Percentiles rank a stretch among this genome's conserved stretches.
These are phyloP conservation scores for Albophoma yamanashiensis DNA, from an alignment of 2,329 filamentous ascomycete genomes.

Conservation along the genomic window DNA sequence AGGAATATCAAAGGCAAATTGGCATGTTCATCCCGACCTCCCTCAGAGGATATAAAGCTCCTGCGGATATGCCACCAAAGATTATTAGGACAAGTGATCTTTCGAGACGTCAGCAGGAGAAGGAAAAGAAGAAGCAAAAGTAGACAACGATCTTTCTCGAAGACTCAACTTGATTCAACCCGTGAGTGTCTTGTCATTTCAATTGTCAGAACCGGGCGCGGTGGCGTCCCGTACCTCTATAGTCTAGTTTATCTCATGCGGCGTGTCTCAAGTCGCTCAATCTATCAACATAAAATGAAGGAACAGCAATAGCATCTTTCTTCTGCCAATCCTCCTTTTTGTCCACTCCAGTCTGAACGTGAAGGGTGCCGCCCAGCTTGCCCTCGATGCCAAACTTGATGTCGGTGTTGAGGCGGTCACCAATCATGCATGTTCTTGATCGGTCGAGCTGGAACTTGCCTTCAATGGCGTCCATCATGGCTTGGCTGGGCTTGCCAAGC, in stretches of 20 bases:
- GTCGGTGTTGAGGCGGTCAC: conserved; percentile 87
- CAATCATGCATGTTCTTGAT: conserved; percentile 84
- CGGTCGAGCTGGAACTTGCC: conserved; percentile 88
- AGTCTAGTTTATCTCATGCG: conserved; percentile 8
- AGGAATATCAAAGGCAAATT: conserved; percentile 70
- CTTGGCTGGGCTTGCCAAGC: conserved; percentile 90
- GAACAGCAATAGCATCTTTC: conserved; percentile 56
- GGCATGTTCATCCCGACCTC: conserved; percentile 68
- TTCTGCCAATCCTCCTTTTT: conserved; percentile 76
- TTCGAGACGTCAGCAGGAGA: conserved; percentile 31
- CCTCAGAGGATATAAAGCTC: conserved; percentile 30
- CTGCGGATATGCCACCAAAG: conserved; percentile 29
- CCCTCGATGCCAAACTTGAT: conserved; percentile 93
- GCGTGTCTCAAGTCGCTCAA: conserved; percentile 58
- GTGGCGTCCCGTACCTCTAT: neutral
- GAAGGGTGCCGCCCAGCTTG: conserved; percentile 79
- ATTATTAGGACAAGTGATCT: conserved; percentile 41
- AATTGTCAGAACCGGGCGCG: too few relatives aligned
- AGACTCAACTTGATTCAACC: too few relatives aligned
- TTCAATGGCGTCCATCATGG: conserved; percentile 99
- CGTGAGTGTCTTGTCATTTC: too few relatives aligned
- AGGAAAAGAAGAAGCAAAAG: conserved; percentile 22
- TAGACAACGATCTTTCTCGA: neutral
- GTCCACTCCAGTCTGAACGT: conserved; percentile 81
- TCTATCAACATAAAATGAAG: conserved; percentile 74